A percentile compares a stretch with the other conserved stretches of the same genome.
Conservation (phyloP, 768 basidiomycete species). For the Suillus hirtellus region DNA sequence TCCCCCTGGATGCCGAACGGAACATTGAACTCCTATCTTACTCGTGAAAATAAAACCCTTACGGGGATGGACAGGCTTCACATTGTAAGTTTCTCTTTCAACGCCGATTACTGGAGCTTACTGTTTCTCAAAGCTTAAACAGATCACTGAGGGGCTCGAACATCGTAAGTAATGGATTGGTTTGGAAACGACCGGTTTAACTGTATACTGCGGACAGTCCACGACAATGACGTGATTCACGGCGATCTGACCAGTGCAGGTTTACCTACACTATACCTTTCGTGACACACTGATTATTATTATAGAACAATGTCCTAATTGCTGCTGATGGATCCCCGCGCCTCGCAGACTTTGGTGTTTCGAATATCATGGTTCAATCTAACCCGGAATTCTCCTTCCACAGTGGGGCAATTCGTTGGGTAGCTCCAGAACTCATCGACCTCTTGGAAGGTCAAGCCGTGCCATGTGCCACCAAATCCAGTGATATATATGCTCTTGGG, state of each 20-base stretch:
- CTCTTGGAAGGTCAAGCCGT: conserved; percentile 31
- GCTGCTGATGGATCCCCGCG: conserved; percentile 31
- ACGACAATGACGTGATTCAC: conserved; percentile 38
- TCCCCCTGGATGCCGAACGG: conserved; percentile 43
- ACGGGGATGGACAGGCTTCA: neutral
- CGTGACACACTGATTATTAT: neutral
- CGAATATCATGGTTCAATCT: conserved; percentile 27
- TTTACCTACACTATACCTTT: neutral
- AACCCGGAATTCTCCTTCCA: conserved; percentile 24
- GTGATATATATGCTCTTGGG: conserved; percentile 48
- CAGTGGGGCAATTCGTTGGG: conserved; percentile 47
- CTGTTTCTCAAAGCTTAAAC: conserved; percentile 1
- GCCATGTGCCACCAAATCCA: conserved; percentile 13
- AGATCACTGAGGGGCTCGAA: conserved; percentile 18
- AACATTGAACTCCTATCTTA: conserved; percentile 33
- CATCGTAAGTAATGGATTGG: conserved; percentile 13
- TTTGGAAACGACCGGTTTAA: no score
- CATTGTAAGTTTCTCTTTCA: conserved; percentile 16
- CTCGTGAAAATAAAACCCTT: neutral
- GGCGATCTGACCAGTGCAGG: conserved; percentile 46
- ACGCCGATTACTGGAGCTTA: neutral
- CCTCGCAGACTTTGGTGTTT: conserved; percentile 39
- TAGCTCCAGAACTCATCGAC: conserved; percentile 43
- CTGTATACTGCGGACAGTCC: neutral
- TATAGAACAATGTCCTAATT: conserved; percentile 38